Evolutionary conservation across 2,329 filamentous ascomycete genomes (phyloP), one percentile per base, ranked within the genome.

Genomic region (Myotisia sp.): DNA sequence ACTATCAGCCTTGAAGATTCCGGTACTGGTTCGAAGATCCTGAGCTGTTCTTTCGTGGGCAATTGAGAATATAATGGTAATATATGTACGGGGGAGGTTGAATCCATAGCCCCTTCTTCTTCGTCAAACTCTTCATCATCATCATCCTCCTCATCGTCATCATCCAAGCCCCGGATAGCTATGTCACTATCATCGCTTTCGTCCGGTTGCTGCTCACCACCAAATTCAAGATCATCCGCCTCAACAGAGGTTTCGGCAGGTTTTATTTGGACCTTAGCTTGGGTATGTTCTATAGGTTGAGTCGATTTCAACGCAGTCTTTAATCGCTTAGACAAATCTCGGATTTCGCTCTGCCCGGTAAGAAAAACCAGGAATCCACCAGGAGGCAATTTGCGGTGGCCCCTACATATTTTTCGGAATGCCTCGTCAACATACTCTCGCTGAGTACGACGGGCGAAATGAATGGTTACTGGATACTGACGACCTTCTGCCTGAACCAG

Each of bases 281-380:
- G 68, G 6, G 70, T 65, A 2, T 64, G 60, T 2, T 69, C 55
- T 16, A 59, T 63, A 13, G 58, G 60, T 28, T 53, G 56, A 22
- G 45, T 74, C 51, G 38, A 71, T 62, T 49, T 71, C 64, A 67
- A 82, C 63, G 73, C 67, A 32, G 79, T 66, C 49, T 79, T 84
- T 17, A 98, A 60, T 23, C 70, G 72, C 54, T 85, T 90, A 43
- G 77, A 79, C n/a, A 98, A 66, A 30, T 80, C 71, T 26, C 73
- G 67, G 39, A 98, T 98, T 53, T 98, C 92, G 43, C 84, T 83
- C 45, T 93, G 83, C 0, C 90, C 86, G 0, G 90, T 98, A 34
- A 98, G 60, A 49, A 98, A 98, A 1, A 95, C 84, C 14, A 98
- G 69, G 52, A 98, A 90, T 6, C 81, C 84, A 6, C 90, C 90